These are phyloP conservation scores for Thelonectria discophora DNA, from an alignment of 2,329 filamentous ascomycete species.

Conservation along the genomic window DNA sequence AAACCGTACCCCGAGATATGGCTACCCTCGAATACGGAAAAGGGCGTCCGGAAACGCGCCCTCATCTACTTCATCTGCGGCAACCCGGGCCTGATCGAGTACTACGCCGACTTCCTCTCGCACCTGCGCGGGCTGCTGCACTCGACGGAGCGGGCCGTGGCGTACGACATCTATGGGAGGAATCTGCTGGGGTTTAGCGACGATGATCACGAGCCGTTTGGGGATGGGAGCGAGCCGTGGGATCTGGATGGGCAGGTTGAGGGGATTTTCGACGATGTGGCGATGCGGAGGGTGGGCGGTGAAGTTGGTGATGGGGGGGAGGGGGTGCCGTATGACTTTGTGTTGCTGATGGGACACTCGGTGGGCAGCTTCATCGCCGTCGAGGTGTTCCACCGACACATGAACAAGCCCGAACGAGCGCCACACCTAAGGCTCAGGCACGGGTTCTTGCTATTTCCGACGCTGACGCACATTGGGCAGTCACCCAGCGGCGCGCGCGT, in stretches of 20 bases:
- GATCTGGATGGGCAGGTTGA: constrained; percentile 64
- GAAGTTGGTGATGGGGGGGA: constrained; percentile 18
- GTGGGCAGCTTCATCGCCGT: constrained; percentile 77
- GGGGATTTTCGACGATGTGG: constrained; percentile 51
- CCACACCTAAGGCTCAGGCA: constrained; percentile 55
- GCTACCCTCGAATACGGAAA: constrained; percentile 41
- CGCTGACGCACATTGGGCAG: constrained; percentile 73
- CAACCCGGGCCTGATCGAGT: constrained; percentile 79
- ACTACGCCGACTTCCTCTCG: constrained; percentile 74
- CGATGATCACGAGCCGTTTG: constrained; percentile 59
- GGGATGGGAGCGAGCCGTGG: constrained; percentile 54
- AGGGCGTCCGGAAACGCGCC: constrained; percentile 41
- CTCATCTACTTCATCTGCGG: constrained; percentile 79
- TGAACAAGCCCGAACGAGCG: constrained; percentile 47
- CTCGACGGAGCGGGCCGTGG: constrained; percentile 47
- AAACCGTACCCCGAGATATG: constrained; percentile 42
- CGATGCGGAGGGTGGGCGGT: constrained; percentile 44
- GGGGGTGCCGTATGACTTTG: constrained; percentile 57
- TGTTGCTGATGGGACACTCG: constrained; percentile 77
- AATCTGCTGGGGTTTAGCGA: constrained; percentile 68
- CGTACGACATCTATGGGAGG: constrained; percentile 66
- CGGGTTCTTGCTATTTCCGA: constrained; percentile 77
- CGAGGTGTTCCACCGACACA: constrained; percentile 70
- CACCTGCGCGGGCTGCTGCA: constrained; percentile 64
- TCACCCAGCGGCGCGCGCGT: constrained; percentile 66